These are phyloP conservation scores for Chaetomiaceae sp. DNA, from an alignment of 2,329 filamentous ascomycete genomes.

Conservation along the genomic window DNA sequence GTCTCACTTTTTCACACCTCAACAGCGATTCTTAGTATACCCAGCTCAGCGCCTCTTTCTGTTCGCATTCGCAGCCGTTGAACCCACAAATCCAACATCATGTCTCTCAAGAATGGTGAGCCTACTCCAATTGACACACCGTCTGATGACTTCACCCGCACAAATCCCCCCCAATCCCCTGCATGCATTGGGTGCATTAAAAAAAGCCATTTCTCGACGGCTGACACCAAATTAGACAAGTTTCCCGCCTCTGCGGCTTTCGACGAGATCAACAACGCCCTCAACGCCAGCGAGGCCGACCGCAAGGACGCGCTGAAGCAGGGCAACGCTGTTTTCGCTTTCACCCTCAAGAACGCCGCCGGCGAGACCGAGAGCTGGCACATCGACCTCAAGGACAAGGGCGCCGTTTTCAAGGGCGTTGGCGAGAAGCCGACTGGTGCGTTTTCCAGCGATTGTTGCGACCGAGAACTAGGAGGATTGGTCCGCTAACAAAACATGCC, in stretches of 20 bases:
- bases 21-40: slow-evolving; percentile 1
- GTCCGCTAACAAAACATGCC: not conserved
- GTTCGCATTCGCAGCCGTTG: not conserved
- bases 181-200: too few species aligned
- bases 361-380: slow-evolving; percentile 85
- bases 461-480: not conserved
- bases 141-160: too few species aligned
- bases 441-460: slow-evolving; percentile 29
- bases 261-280: slow-evolving; percentile 73
- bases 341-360: slow-evolving; percentile 82
- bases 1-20: not conserved
- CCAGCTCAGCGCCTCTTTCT: not conserved
- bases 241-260: slow-evolving; percentile 92
- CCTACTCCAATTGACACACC: slow-evolving; percentile 8
- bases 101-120: slow-evolving; percentile 72
- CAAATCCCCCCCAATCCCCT: too few species aligned
- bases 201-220: not conserved
- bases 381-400: slow-evolving; percentile 90
- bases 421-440: slow-evolving; percentile 79
- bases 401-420: slow-evolving; percentile 72
- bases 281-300: slow-evolving; percentile 65
- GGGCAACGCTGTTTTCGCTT: slow-evolving; percentile 81
- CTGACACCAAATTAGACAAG: slow-evolving; percentile 49
- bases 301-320: slow-evolving; percentile 82
- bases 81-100: slow-evolving; percentile 38